Percentiles rank a stretch among this genome's conserved stretches.
These are phyloP conservation scores for Kappamyces sp. DNA, from an alignment of 192 early-diverging fungal genomes.

Conservation along the genomic window DNA sequence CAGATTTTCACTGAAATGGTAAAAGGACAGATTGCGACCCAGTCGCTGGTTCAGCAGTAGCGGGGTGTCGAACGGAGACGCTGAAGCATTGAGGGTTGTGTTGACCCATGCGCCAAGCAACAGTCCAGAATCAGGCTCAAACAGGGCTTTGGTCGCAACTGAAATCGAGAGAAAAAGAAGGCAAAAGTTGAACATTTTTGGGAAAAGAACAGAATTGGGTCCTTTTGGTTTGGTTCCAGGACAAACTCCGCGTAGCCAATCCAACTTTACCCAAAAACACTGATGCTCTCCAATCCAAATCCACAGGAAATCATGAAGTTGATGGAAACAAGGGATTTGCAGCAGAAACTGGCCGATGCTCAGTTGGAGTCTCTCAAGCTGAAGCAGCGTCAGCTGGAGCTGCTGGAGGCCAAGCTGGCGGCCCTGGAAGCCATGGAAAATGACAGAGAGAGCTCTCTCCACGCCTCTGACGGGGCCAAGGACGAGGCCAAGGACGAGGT, in stretches of 20 bases:
- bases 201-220: too few relatives aligned
- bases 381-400: slow-evolving; percentile 7
- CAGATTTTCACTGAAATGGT: slow-evolving; percentile 21
- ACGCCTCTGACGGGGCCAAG: background rate
- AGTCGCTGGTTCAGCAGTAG: too few relatives aligned
- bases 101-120: background rate
- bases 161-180: too few relatives aligned
- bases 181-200: too few relatives aligned
- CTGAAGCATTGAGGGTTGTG: slow-evolving; percentile 6
- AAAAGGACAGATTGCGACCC: too few relatives aligned
- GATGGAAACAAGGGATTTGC: slow-evolving; percentile 6
- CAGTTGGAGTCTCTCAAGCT: slow-evolving; percentile 6
- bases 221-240: too few relatives aligned
- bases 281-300: too few relatives aligned
- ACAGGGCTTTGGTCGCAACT: too few relatives aligned
- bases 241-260: too few relatives aligned
- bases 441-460: background rate
- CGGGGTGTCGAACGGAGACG: background rate
- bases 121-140: too few relatives aligned
- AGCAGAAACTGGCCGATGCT: slow-evolving; percentile 1
- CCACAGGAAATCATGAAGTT: too few relatives aligned
- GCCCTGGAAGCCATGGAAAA: slow-evolving; percentile 9
- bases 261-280: too few relatives aligned
- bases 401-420: slow-evolving; percentile 7
- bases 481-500: slow-evolving; percentile 2